phyloP scores from a whole-genome alignment of 331 rosid species.

The Arachis monticola region DNA sequence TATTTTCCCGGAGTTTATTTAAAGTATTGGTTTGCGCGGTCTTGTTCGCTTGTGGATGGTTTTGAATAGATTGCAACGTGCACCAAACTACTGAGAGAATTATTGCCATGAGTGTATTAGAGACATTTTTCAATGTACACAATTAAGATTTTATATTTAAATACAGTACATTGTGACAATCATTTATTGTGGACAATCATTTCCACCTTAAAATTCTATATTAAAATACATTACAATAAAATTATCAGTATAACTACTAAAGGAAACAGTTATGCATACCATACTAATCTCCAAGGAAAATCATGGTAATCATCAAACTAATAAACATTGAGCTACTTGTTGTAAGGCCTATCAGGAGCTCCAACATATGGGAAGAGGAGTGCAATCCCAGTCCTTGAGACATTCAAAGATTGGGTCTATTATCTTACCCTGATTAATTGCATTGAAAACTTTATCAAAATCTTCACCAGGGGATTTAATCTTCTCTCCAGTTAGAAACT shows the following conservation, averaged over 20 bases:
- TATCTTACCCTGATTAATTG: conserved; percentile 44
- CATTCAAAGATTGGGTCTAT: conserved; percentile 46
- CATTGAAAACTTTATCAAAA: conserved; percentile 48
- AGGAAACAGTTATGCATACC: background rate
- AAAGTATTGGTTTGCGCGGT: background rate
- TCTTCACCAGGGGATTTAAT: conserved; percentile 49
- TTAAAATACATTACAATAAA: background rate
- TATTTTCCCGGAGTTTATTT: background rate
- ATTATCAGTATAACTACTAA: background rate
- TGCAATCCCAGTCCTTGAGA: conserved; percentile 47
- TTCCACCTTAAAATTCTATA: background rate
- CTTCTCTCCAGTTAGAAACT: conserved; percentile 44
- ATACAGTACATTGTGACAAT: background rate
- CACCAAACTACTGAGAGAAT: too few relatives aligned
- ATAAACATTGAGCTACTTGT: background rate
- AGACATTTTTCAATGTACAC: background rate
- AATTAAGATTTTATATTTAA: background rate
- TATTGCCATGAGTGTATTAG: too few relatives aligned
- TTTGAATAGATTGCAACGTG: too few relatives aligned
- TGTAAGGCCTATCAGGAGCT: background rate
- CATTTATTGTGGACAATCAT: too few relatives aligned
- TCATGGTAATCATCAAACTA: background rate
- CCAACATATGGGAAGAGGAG: conserved; percentile 38
- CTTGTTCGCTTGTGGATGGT: too few relatives aligned
- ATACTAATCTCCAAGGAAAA: background rate